Base-by-base conservation (phyloP, 2,329 filamentous ascomycete species). In the Chlorencoelia australis region DNA sequence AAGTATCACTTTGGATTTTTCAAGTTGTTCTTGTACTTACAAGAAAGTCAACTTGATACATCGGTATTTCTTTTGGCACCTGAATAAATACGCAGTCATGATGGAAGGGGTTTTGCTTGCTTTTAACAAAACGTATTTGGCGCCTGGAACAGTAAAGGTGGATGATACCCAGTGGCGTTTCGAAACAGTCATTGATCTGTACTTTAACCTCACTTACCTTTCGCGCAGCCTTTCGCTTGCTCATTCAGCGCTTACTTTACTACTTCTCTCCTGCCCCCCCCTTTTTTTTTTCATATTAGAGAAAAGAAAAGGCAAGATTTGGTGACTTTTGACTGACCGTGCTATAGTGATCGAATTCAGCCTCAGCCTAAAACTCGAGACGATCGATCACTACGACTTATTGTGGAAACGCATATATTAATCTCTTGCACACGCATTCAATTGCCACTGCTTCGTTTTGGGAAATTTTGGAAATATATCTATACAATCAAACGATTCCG, bases 251-350 rank as follows among this genome's bases (percentile, higher is more conserved):
- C 34, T 37, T 41, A 25, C 13, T 25, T 9, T 28, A 38, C 13
- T 25, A 32, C 19, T 22, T 35, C 34, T 29, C 31, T 20, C 37
- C 39, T 45, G 41, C 36, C 35, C 38, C 31, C 28, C 22, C 20
- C 30, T 41, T 41, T 46, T 16, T 33, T 19, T 35, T 34, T 15
- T 21, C 19, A 20, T 7, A 19, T 25, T 26, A n/a, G n/a, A 27
- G 25, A 27, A 33, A 13, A 28, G 17, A 35, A 36, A n/a, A n/a
- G n/a, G n/a, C n/a, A n/a, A n/a, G n/a, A n/a, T n/a, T n/a, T n/a
- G n/a, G n/a, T n/a, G n/a, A n/a, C n/a, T n/a, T n/a, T n/a, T 43
- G 33, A 52, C 51, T 53, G 43, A 53, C 51, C 39, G 37, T 30
- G 30, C n/a, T 47, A 44, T 44, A 53, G 51, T 53, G 51, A 49